phyloP scores from a whole-genome alignment of 345 rosid species.

The Eutrema yunnanense region DNA sequence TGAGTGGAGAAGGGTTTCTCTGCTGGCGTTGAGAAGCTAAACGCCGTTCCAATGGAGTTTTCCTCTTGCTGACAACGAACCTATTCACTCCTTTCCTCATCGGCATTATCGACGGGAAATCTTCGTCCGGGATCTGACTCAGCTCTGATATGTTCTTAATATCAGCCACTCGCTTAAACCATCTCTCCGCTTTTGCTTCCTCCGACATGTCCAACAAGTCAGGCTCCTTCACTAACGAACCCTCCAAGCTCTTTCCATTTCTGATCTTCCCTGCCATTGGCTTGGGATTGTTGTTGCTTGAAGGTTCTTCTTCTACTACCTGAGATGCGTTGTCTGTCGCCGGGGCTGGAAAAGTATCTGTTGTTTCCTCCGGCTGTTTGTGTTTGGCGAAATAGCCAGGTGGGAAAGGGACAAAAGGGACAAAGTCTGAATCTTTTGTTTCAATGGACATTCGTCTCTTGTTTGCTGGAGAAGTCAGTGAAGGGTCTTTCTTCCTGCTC shows the following conservation, averaged over 20 bases:
- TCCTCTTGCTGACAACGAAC: slow-evolving; percentile 94
- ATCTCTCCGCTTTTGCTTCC: slow-evolving; percentile 98
- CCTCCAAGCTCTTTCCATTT: slow-evolving; percentile 77
- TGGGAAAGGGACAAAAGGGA: slow-evolving; percentile 86
- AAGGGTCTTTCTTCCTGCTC: slow-evolving; percentile 72
- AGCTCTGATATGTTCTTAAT: slow-evolving; percentile 94
- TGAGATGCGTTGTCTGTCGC: slow-evolving; percentile 12
- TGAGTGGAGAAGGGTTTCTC: slow-evolving; percentile 53
- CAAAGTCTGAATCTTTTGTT: slow-evolving; percentile 50
- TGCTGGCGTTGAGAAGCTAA: slow-evolving; percentile 75
- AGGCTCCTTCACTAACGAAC: slow-evolving; percentile 78
- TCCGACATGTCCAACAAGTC: slow-evolving; percentile 96
- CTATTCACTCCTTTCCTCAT: slow-evolving; percentile 98
- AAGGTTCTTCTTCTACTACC: slow-evolving; percentile 23
- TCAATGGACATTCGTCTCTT: slow-evolving; percentile 53
- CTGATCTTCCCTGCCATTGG: slow-evolving; percentile 12
- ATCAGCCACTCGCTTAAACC: slow-evolving; percentile 89
- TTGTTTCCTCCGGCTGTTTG: slow-evolving; percentile 36
- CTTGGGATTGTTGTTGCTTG: neutral
- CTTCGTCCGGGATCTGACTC: slow-evolving; percentile 97
- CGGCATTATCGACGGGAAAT: slow-evolving; percentile 97
- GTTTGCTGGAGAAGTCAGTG: slow-evolving; percentile 65
- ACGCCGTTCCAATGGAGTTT: slow-evolving; percentile 85
- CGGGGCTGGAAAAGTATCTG: slow-evolving; percentile 25
- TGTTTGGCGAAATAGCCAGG: slow-evolving; percentile 64